Evolutionary conservation across 306 rosid genomes (phyloP).

Genomic region (Cicer pinnatifidum): DNA sequence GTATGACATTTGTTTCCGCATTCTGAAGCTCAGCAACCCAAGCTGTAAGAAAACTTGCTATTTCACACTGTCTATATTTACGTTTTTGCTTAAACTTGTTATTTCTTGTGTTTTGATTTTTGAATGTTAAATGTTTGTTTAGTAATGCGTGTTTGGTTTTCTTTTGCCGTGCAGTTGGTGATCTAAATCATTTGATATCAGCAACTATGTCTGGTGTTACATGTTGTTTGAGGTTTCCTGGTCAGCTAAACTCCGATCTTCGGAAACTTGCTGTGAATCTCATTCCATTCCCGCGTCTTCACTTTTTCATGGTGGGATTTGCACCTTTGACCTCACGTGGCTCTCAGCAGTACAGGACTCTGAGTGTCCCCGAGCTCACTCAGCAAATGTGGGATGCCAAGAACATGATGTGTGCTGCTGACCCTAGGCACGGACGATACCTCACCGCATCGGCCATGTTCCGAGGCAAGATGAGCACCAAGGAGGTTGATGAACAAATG

Average conservation of each 20-base stretch:
- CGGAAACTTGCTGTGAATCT: conserved; percentile 32
- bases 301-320: conserved; percentile 28
- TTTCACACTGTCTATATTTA: background rate
- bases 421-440: conserved; percentile 24
- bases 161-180: background rate
- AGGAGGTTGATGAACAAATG: conserved; percentile 24
- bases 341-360: conserved; percentile 24
- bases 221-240: conserved; percentile 30
- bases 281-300: conserved; percentile 28
- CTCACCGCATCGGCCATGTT: conserved; percentile 18
- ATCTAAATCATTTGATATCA: conserved; percentile 12
- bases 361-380: conserved; percentile 16
- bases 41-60: conserved; percentile 29
- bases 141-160: background rate
- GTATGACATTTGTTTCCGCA: conserved; percentile 25
- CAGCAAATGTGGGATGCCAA: conserved; percentile 33
- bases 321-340: conserved; percentile 24
- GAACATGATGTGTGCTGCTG: conserved; percentile 35
- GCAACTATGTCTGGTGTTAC: conserved; percentile 31
- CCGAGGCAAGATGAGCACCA: conserved; percentile 16
- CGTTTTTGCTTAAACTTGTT: background rate
- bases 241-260: conserved; percentile 22
- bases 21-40: conserved; percentile 22
- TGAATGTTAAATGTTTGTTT: background rate
- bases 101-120: background rate